These are phyloP conservation scores for Danielozyma ontarioensis DNA, from an alignment of 805 yeast genomes.

Conservation along the genomic window DNA sequence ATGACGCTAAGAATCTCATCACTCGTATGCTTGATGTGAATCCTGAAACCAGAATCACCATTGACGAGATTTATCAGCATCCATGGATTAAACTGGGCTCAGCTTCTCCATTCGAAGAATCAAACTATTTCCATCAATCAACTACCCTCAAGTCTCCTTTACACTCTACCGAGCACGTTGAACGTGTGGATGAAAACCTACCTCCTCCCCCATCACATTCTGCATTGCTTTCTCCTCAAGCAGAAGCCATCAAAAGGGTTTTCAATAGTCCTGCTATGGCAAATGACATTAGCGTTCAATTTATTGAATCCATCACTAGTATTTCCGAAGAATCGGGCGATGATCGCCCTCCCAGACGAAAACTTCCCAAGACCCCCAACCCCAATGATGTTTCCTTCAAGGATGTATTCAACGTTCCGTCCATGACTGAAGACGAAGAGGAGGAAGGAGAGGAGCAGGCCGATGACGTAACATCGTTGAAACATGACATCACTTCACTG, in stretches of 20 bases:
- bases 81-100: slow-evolving; percentile 53
- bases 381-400: slow-evolving; percentile 28
- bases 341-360: slow-evolving; percentile 3
- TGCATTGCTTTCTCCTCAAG: slow-evolving; percentile 26
- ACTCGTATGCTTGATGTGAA: slow-evolving; percentile 62
- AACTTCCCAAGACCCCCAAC: slow-evolving; percentile 40
- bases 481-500: slow-evolving; percentile 14
- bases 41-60: slow-evolving; percentile 62
- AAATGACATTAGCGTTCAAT: slow-evolving; percentile 15
- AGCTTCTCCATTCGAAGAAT: not conserved
- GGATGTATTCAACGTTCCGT: slow-evolving; percentile 18
- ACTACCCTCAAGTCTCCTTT: slow-evolving; percentile 1
- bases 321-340: slow-evolving; percentile 2
- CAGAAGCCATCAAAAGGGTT: slow-evolving; percentile 37
- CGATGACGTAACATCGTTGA: slow-evolving; percentile 20
- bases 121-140: slow-evolving; percentile 1
- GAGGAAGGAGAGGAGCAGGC: slow-evolving; percentile 13
- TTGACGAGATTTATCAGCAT: slow-evolving; percentile 61
- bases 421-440: slow-evolving; percentile 14
- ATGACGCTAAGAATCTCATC: slow-evolving; percentile 67
- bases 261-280: slow-evolving; percentile 42
- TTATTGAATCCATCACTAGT: slow-evolving; percentile 18
- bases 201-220: slow-evolving; percentile 5
- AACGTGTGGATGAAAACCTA: slow-evolving; percentile 4
- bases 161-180: slow-evolving; percentile 7